Conservation (phyloP, 2,329 filamentous ascomycete genomes). For the Thelonectria blattea region DNA sequence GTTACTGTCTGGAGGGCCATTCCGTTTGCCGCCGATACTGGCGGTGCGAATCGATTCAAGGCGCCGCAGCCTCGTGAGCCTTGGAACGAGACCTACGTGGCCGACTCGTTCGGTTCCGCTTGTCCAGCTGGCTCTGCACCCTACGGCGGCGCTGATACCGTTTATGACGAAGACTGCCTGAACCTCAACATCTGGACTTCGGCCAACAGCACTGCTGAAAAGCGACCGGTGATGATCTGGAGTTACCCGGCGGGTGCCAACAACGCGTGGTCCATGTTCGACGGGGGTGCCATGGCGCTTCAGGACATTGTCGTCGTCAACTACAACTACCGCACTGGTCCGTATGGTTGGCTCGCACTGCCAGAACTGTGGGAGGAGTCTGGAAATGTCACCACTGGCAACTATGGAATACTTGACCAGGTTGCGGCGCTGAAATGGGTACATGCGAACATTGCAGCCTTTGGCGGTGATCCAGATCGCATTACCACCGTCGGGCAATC, state of each 20-base stretch:
- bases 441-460: conserved; percentile 13
- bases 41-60: background rate
- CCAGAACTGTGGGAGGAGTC: background rate
- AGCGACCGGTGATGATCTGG: background rate
- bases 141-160: background rate
- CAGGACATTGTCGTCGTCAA: conserved; percentile 6
- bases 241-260: conserved; percentile 1
- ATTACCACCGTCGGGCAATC: conserved; percentile 19
- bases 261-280: background rate
- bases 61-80: background rate
- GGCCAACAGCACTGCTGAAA: background rate
- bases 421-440: conserved; percentile 14
- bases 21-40: conserved; percentile 6
- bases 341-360: conserved; percentile 4
- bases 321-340: conserved; percentile 8
- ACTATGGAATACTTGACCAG: conserved; percentile 17
- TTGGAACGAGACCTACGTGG: conserved; percentile 1
- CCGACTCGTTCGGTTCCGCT: background rate
- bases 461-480: conserved; percentile 15
- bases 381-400: conserved; percentile 5
- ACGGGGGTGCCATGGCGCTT: conserved; percentile 1
- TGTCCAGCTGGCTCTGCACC: background rate
- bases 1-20: conserved; percentile 1
- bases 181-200: conserved; percentile 44
- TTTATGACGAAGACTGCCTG: conserved; percentile 41